Evolutionary conservation across 176 grass and related monocot species (phyloP).

Genomic region (Echinochloa phyllopogon): DNA sequence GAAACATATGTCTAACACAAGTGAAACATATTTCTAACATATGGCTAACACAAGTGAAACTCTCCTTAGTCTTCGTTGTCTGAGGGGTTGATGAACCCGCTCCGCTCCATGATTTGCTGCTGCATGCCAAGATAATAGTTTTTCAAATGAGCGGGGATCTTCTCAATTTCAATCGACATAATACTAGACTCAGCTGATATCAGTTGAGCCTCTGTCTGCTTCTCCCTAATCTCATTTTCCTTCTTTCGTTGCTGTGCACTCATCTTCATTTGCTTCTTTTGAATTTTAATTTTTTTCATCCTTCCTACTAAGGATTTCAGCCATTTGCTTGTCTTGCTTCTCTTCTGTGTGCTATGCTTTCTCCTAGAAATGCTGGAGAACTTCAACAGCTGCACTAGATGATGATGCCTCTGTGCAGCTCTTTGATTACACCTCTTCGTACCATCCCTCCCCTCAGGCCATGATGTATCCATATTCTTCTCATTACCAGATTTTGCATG

Average conservation of each 20-base stretch:
- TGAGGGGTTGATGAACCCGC: not conserved
- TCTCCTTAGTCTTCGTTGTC: not conserved
- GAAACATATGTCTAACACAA: too few relatives aligned
- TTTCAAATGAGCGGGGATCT: not conserved
- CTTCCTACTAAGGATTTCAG: not conserved
- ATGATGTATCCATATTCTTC: not conserved
- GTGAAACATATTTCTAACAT: too few relatives aligned
- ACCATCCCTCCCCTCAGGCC: not conserved
- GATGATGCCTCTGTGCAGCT: not conserved
- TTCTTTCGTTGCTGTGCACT: too few relatives aligned
- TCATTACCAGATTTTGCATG: not conserved
- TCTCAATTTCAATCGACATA: not conserved
- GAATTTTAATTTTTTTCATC: too few relatives aligned
- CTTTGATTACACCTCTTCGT: not conserved
- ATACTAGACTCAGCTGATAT: not conserved
- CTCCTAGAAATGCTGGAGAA: not conserved
- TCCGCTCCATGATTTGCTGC: not conserved
- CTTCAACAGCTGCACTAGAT: too few relatives aligned
- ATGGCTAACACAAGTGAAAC: too few relatives aligned
- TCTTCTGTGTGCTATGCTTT: not conserved
- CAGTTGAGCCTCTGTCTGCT: too few relatives aligned
- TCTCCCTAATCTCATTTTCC: too few relatives aligned
- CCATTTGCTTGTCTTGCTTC: not conserved
- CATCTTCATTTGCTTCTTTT: too few relatives aligned
- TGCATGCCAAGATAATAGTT: not conserved